Evolutionary conservation across 192 early-diverging fungal species (phyloP).

Genomic region (Umbelopsis isabellina): DNA sequence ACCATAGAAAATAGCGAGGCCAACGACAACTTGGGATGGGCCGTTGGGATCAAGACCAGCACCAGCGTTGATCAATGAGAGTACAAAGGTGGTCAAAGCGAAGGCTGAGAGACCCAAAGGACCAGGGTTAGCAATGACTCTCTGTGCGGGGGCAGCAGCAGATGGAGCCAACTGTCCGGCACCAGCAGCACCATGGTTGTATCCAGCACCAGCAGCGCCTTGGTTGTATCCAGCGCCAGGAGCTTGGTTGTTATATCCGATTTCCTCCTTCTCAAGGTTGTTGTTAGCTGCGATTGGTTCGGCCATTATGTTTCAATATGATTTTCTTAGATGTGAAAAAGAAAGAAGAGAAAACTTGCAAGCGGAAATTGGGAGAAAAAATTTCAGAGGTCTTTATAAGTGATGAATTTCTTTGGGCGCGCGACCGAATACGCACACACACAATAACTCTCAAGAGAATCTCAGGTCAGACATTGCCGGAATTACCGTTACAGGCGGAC

Average conservation of each 20-base stretch:
- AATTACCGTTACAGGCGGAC: too few species aligned
- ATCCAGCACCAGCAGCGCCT: not conserved
- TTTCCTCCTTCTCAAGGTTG: conserved; percentile 33
- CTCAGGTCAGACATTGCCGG: too few species aligned
- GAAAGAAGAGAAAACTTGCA: too few species aligned
- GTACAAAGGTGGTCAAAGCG: conserved; percentile 69
- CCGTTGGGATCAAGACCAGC: conserved; percentile 57
- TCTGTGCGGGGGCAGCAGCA: conserved; percentile 44
- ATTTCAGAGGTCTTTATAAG: too few species aligned
- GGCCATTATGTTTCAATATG: too few species aligned
- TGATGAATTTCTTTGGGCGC: too few species aligned
- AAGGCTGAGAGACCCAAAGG: conserved; percentile 66
- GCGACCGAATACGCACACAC: too few species aligned
- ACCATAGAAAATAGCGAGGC: conserved; percentile 75
- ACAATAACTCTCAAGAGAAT: too few species aligned
- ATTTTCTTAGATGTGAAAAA: too few species aligned
- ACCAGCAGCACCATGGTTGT: not conserved
- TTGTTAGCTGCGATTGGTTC: not conserved
- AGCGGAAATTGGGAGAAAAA: too few species aligned
- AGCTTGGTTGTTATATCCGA: conserved; percentile 25
- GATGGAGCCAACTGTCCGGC: not conserved
- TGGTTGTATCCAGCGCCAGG: not conserved
- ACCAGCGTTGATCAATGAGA: conserved; percentile 73
- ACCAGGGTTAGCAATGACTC: conserved; percentile 59
- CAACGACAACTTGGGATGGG: conserved; percentile 61